Percentiles rank a stretch among this genome's conserved stretches.
Evolutionary conservation across 768 basidiomycete species (phyloP).

Genomic region (button mushroom (Agaricus bisporus)): DNA sequence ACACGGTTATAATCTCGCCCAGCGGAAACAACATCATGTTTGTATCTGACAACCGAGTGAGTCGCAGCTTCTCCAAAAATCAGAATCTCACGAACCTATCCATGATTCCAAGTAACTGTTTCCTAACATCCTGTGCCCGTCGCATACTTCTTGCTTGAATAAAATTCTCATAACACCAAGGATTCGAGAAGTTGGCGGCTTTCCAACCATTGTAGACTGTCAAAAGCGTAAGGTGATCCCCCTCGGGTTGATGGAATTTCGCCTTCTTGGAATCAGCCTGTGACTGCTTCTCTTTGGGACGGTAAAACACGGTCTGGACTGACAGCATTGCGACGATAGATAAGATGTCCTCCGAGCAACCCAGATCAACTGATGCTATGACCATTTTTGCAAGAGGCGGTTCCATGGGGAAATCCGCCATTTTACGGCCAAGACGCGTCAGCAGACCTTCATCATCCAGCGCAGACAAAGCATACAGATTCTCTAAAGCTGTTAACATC

Average conservation of each 20-base stretch:
- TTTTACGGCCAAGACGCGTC: constrained; percentile 92
- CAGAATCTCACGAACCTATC: constrained; percentile 61
- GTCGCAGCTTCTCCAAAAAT: neutral
- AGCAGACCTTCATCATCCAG: constrained; percentile 95
- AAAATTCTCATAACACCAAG: constrained; percentile 99
- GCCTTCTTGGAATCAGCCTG: constrained; percentile 99
- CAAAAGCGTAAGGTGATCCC: constrained; percentile 86
- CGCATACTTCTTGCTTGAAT: constrained; percentile 98
- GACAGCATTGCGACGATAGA: constrained; percentile 98
- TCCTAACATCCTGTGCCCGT: constrained; percentile 94
- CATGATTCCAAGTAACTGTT: constrained; percentile 98
- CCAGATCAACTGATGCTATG: constrained; percentile 94
- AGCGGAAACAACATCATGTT: constrained; percentile 92
- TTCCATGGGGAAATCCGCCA: constrained; percentile 99
- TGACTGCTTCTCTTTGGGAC: constrained; percentile 99
- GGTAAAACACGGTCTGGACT: constrained; percentile 94
- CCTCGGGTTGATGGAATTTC: constrained; percentile 99
- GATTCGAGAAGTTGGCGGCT: constrained; percentile 90
- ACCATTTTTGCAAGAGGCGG: constrained; percentile 96
- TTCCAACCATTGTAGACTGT: constrained; percentile 99
- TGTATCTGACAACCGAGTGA: constrained; percentile 54
- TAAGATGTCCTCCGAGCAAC: constrained; percentile 96
- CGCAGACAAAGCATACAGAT: constrained; percentile 91
- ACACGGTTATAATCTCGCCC: constrained; percentile 91
- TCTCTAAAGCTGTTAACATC: constrained; percentile 93